These are phyloP conservation scores for Pseudocercospora eumusae DNA, from an alignment of 2,329 filamentous ascomycete genomes.

Conservation along the genomic window DNA sequence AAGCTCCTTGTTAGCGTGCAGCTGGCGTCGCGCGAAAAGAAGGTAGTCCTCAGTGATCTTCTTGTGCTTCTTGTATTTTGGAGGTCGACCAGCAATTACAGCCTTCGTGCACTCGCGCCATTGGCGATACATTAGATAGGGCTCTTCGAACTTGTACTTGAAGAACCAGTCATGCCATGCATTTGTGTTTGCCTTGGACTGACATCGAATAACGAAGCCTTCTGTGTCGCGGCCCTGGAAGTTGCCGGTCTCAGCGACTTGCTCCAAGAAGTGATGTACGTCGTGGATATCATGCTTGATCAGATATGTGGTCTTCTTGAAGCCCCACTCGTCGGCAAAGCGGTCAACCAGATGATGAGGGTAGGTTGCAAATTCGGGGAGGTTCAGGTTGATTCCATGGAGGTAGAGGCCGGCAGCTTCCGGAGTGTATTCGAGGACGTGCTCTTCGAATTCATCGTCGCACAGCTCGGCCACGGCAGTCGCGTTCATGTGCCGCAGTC, in stretches of 20 bases:
- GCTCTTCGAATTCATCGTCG: conserved; percentile 94
- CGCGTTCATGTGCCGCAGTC: conserved; percentile 77
- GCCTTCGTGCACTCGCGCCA: conserved; percentile 97
- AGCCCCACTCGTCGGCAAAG: conserved; percentile 91
- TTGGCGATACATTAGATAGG: conserved; percentile 97
- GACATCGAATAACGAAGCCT: conserved; percentile 91
- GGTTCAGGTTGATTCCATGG: conserved; percentile 92
- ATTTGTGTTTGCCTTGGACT: conserved; percentile 54
- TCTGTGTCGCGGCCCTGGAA: conserved; percentile 92
- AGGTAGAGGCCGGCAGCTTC: conserved; percentile 86
- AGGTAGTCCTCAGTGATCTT: conserved; percentile 92
- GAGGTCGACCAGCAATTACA: conserved; percentile 72
- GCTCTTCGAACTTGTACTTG: conserved; percentile 99
- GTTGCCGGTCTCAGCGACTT: conserved; percentile 81
- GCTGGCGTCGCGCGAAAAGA: conserved; percentile 71
- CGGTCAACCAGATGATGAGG: conserved; percentile 78
- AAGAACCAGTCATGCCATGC: conserved; percentile 95
- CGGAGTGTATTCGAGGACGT: conserved; percentile 84
- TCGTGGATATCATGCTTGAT: conserved; percentile 71
- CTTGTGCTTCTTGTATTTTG: conserved; percentile 81
- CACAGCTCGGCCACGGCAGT: conserved; percentile 95
- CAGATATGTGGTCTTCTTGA: conserved; percentile 82
- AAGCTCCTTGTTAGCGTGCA: conserved; percentile 68
- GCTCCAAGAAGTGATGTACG: conserved; percentile 79
- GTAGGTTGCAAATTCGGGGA: conserved; percentile 89